These are phyloP conservation scores for Pseudophaeomoniella oleicola DNA, from an alignment of 2,329 filamentous ascomycete genomes.

Conservation along the genomic window DNA sequence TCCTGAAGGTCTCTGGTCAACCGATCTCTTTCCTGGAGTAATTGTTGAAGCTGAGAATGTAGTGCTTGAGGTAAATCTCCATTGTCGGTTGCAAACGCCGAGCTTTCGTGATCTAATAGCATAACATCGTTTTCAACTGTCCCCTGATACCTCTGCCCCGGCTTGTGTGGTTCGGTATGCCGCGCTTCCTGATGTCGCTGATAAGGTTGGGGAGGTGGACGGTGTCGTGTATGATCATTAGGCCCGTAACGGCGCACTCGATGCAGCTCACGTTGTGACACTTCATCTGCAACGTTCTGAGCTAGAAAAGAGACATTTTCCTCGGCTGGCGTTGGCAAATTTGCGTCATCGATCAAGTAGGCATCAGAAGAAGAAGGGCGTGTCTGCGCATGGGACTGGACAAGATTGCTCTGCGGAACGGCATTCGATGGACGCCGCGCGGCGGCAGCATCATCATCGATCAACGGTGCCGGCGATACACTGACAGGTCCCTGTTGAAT, in stretches of 20 bases:
- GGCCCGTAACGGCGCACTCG: slow-evolving; percentile 12
- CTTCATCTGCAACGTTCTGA: slow-evolving; percentile 6
- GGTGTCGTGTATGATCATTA: neutral
- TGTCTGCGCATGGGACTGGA: neutral
- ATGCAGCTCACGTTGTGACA: slow-evolving; percentile 12
- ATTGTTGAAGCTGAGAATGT: slow-evolving; percentile 7
- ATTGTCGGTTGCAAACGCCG: neutral
- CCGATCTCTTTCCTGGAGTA: slow-evolving; percentile 22
- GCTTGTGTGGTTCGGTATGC: neutral
- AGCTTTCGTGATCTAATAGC: too few relatives aligned
- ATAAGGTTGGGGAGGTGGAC: neutral
- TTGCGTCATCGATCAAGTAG: slow-evolving; percentile 19
- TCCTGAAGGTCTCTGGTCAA: slow-evolving; percentile 22
- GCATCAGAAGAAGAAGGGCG: neutral
- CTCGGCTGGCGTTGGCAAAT: slow-evolving; percentile 12
- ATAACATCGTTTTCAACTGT: neutral
- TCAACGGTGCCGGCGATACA: neutral
- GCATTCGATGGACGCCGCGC: neutral
- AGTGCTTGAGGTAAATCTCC: slow-evolving; percentile 6
- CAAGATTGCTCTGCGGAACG: slow-evolving; percentile 1
- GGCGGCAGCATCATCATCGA: neutral
- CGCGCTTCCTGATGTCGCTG: too few relatives aligned
- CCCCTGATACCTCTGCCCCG: neutral
- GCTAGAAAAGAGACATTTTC: slow-evolving; percentile 8
- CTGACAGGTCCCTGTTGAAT: neutral